A percentile compares a stretch with the other conserved stretches of the same genome.
phyloP scores from a whole-genome alignment of 179 eudicot genomes.

The Beta corolliflora region DNA sequence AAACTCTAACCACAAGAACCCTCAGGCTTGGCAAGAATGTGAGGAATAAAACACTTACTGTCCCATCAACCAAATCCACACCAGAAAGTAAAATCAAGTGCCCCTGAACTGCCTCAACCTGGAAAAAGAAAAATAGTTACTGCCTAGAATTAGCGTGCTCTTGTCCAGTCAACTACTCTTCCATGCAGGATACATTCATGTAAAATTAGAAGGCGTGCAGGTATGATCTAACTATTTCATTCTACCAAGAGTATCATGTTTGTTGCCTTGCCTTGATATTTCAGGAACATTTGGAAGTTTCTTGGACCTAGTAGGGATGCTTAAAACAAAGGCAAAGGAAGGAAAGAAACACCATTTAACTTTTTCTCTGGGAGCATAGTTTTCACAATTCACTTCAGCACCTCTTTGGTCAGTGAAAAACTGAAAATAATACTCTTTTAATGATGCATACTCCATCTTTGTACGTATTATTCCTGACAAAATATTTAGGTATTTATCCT shows the following conservation, averaged over 20 bases:
- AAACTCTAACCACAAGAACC: background rate
- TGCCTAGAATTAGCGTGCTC: background rate
- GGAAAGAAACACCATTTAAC: background rate
- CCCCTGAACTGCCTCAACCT: constrained; percentile 81
- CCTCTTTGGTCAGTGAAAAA: background rate
- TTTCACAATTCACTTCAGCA: background rate
- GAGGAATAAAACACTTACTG: constrained; percentile 49
- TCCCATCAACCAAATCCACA: constrained; percentile 96
- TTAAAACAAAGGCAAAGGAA: background rate
- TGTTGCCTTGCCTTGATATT: background rate
- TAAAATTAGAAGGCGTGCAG: background rate
- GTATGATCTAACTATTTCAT: background rate
- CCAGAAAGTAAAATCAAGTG: constrained; percentile 79
- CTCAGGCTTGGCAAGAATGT: background rate
- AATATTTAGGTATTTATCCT: background rate
- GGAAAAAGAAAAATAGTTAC: constrained; percentile 12
- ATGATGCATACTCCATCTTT: background rate
- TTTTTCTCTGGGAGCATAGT: background rate
- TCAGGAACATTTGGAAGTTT: background rate
- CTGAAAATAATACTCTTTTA: background rate
- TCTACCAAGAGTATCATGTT: background rate
- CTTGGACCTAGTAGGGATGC: background rate
- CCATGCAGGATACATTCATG: background rate
- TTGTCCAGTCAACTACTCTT: background rate
- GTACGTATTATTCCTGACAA: background rate